Evolutionary conservation across 352 stramenopile species (phyloP).

Genomic region (Blastocystis sp.): DNA sequence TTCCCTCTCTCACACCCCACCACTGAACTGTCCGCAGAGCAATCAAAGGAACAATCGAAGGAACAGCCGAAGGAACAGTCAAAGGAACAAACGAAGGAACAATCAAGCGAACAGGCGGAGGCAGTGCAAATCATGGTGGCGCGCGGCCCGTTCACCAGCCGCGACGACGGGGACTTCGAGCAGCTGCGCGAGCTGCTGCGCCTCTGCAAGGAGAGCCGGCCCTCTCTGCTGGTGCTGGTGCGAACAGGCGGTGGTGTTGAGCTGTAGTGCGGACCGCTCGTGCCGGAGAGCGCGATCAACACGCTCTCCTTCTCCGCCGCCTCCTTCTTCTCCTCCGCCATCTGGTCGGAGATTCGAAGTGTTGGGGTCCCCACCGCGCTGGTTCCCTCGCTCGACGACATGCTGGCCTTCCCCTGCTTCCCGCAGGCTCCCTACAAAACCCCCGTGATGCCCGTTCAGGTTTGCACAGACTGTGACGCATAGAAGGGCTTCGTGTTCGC

Average conservation of each 20-base stretch:
- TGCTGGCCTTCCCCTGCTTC: constrained; percentile 18
- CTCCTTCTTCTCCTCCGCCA: background rate
- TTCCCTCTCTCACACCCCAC: background rate
- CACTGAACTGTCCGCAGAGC: no score
- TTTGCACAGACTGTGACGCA: background rate
- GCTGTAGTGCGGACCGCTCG: constrained; percentile 48
- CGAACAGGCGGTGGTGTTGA: background rate
- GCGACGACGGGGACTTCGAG: constrained; percentile 36
- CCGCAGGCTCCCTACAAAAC: constrained; percentile 16
- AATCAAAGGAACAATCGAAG: no score
- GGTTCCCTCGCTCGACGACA: constrained; percentile 39
- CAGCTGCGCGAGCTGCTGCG: constrained; percentile 9
- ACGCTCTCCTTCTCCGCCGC: background rate
- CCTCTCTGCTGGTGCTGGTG: constrained; percentile 38
- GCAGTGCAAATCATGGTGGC: constrained; percentile 7
- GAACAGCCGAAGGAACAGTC: no score
- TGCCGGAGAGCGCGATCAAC: background rate
- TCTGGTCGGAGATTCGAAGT: constrained; percentile 15
- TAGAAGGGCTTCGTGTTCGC: background rate
- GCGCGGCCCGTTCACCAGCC: constrained; percentile 47
- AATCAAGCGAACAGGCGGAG: background rate
- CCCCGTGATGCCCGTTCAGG: no score
- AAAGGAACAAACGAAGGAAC: no score
- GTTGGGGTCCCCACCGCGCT: background rate
- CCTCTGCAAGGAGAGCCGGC: background rate